These are phyloP conservation scores for Curvularia hawaiiensis DNA, from an alignment of 2,329 filamentous ascomycete species.

Conservation along the genomic window DNA sequence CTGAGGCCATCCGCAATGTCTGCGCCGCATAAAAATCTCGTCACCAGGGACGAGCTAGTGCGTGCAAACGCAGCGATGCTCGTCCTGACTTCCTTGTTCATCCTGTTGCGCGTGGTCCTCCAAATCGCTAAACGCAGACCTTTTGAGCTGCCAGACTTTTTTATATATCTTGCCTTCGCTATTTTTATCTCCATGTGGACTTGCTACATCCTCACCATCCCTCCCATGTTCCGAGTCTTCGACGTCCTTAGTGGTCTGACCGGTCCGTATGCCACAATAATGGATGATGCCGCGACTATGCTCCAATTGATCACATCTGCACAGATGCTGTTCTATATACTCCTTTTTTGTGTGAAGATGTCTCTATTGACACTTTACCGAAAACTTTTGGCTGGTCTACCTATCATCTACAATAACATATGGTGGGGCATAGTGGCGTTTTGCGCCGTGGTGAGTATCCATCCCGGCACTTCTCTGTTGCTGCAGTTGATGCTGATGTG, in stretches of 20 bases:
- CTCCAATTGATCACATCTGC: conserved; percentile 46
- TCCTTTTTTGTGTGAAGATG: conserved; percentile 15
- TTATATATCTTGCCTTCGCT: conserved; percentile 33
- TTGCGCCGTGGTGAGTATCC: conserved; percentile 16
- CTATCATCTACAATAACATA: conserved; percentile 36
- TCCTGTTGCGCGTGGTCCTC: conserved; percentile 13
- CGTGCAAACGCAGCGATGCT: conserved; percentile 21
- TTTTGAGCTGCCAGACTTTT: conserved; percentile 21
- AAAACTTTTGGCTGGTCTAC: conserved; percentile 32
- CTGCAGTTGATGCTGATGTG: background rate
- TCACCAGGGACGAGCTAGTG: conserved; percentile 14
- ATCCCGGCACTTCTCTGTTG: background rate
- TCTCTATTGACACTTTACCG: conserved; percentile 45
- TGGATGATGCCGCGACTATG: conserved; percentile 36
- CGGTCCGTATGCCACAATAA: conserved; percentile 34
- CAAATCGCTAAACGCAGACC: conserved; percentile 16
- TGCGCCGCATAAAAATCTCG: conserved; percentile 10
- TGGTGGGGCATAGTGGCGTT: conserved; percentile 46
- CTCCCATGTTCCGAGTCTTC: conserved; percentile 39
- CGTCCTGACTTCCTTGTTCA: conserved; percentile 19
- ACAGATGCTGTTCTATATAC: conserved; percentile 36
- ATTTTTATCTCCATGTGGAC: conserved; percentile 33
- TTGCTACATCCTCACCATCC: conserved; percentile 43
- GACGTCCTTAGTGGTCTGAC: conserved; percentile 30
- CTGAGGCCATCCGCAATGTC: conserved; percentile 4